Base-by-base conservation (phyloP, 352 stramenopile species). In the Pseudoperonospora humuli region DNA sequence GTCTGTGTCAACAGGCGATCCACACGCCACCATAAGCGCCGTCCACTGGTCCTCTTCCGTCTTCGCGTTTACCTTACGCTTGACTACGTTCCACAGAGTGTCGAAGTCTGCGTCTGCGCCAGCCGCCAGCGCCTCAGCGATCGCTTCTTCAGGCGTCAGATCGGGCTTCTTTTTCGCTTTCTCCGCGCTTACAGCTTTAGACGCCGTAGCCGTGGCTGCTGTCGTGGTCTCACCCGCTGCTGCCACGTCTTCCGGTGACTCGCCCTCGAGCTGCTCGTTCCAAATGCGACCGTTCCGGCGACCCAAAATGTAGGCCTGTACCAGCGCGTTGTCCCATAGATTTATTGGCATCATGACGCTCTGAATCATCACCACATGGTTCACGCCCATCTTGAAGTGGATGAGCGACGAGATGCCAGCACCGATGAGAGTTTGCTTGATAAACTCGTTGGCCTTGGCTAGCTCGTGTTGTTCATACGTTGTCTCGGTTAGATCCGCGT, bases 321-420 rank as follows among this genome's bases (percentile, higher is more conserved):
- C 69, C 23, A 91, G 67, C 20, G 64, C 39, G 43, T 91, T 91
- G 55, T 91, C 78, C 57, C 74, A 91, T 1, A 91, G 56, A 56
- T 91, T 91, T 41, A 91, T 67, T 37, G 78, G 78, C 43, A 75
- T 79, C 78, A 91, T 91, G 57, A 88, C 62, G 36, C 75, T 78
- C 56, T 91, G 78, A 56, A 91, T 91, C 50, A 91, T 56, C 37
- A 91, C 73, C n/a, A 91, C 78, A 46, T 91, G 78, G 64, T 91
- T 91, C 21, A 91, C 75, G 36, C 78, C 75, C 70, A 91, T 84
- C 45, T 86, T 84, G 45, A 91, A 70, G 62, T 91, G 78, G 50
- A 91, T 84, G 35, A 91, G 67, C 29, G 60, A 70, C 37, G 78
- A 84, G 57, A 91, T 91, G 38, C 35, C 67, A 15, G 75, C 75